Evolutionary conservation across 768 basidiomycete genomes (phyloP).

Genomic region (Tubosaeta sp.): DNA sequence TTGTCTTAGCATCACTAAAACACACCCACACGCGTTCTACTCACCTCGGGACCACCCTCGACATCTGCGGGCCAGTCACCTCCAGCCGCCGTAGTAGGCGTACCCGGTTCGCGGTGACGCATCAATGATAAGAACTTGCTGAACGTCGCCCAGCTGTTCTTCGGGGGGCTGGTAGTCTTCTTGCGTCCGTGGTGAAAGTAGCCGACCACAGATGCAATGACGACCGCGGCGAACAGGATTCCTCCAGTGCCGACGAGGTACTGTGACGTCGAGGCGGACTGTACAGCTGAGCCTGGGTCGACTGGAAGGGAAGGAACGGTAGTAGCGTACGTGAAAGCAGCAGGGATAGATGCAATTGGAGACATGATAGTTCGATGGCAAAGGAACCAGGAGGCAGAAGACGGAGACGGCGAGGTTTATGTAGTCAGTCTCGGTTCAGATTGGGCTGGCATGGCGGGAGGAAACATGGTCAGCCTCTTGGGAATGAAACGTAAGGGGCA

Average conservation of each 20-base stretch:
- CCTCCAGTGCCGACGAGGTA: constrained; percentile 12
- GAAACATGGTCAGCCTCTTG: too few relatives aligned
- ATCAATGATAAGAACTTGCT: constrained; percentile 5
- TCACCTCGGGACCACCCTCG: constrained; percentile 12
- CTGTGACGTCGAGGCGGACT: neutral
- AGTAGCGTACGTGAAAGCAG: neutral
- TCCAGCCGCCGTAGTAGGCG: neutral
- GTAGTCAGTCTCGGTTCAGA: constrained; percentile 4
- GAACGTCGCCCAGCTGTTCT: constrained; percentile 5
- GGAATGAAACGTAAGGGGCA: too few relatives aligned
- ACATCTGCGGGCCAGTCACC: constrained; percentile 3
- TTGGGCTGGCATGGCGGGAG: neutral
- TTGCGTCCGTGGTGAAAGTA: constrained; percentile 16
- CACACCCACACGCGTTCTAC: neutral
- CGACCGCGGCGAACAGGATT: constrained; percentile 10
- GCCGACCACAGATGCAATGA: constrained; percentile 5
- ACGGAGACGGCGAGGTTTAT: constrained; percentile 2
- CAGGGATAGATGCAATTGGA: constrained; percentile 14
- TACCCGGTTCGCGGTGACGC: neutral
- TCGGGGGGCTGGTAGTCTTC: neutral
- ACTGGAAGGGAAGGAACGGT: neutral
- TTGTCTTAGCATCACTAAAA: neutral
- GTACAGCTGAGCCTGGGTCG: neutral
- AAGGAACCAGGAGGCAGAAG: neutral
- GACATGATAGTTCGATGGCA: constrained; percentile 15